Evolutionary conservation across 176 grass and related monocot species (phyloP).

Genomic region (Elymus sibiricus): DNA sequence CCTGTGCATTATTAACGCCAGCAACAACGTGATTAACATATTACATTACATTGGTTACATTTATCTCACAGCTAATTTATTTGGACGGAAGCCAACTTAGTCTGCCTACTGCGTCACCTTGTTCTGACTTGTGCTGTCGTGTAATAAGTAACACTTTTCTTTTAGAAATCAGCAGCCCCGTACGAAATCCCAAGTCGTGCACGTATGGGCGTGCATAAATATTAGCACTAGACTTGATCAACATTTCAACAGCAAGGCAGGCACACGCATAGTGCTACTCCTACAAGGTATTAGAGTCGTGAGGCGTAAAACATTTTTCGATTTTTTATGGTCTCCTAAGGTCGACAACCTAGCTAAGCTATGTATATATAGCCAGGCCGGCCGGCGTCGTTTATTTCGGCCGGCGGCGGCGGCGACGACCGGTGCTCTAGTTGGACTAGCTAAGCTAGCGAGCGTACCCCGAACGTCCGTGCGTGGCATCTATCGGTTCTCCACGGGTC

Average conservation of each 20-base stretch:
- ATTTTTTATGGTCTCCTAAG: not conserved
- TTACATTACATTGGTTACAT: not conserved
- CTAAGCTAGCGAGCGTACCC: too few relatives aligned
- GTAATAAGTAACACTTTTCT: not conserved
- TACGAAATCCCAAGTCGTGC: slow-evolving; percentile 18
- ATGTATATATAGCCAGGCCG: too few relatives aligned
- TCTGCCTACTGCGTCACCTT: not conserved
- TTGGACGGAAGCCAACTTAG: not conserved
- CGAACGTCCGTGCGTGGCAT: not conserved
- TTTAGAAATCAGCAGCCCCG: not conserved
- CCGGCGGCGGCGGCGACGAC: slow-evolving; percentile 10
- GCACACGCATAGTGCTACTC: not conserved
- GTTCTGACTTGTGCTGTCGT: slow-evolving; percentile 23
- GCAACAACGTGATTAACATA: slow-evolving; percentile 9
- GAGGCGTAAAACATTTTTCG: not conserved
- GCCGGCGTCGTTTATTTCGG: slow-evolving; percentile 1
- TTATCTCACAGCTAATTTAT: slow-evolving; percentile 32
- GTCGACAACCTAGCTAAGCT: not conserved
- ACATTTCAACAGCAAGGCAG: not conserved
- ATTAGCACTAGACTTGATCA: not conserved
- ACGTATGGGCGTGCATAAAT: not conserved
- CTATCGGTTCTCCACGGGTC: not conserved
- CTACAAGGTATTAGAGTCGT: not conserved
- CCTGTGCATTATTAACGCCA: slow-evolving; percentile 6
- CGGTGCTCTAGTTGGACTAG: slow-evolving; percentile 16